These are phyloP conservation scores for Echinosophora koreensis DNA, from an alignment of 306 rosid genomes.

Conservation along the genomic window DNA sequence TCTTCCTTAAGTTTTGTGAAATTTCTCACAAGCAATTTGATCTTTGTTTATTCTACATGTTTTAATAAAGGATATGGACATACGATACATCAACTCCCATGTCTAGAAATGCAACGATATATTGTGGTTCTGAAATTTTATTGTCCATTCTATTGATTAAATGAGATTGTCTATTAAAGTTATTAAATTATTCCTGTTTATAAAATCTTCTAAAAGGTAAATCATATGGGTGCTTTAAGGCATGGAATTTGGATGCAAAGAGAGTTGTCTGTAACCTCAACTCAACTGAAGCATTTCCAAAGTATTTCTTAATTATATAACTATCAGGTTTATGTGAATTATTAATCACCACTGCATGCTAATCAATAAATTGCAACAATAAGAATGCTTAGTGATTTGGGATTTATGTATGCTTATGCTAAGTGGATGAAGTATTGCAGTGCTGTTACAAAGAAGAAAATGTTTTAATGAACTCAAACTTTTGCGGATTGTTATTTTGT, in stretches of 20 bases:
- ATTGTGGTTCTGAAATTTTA: constrained; percentile 90
- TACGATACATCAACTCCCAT: constrained; percentile 82
- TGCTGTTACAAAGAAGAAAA: not conserved
- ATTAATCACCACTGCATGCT: no score
- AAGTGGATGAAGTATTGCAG: not conserved
- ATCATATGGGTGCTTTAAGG: constrained; percentile 88
- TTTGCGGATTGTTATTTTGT: not conserved
- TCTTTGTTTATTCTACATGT: constrained; percentile 35
- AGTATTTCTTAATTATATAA: constrained; percentile 58
- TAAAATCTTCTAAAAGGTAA: constrained; percentile 96
- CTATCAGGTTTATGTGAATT: constrained; percentile 11
- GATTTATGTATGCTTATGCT: not conserved
- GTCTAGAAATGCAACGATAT: constrained; percentile 96
- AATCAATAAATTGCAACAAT: no score
- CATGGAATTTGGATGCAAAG: constrained; percentile 98
- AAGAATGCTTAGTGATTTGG: not conserved
- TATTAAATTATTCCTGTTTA: constrained; percentile 52
- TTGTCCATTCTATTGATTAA: constrained; percentile 49
- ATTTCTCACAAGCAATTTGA: constrained; percentile 29
- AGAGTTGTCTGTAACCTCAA: constrained; percentile 96
- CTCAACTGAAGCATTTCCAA: constrained; percentile 82
- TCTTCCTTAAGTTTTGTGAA: constrained; percentile 37
- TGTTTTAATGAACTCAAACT: not conserved
- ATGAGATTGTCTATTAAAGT: constrained; percentile 37
- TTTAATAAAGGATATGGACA: constrained; percentile 83